phyloP scores from a whole-genome alignment of 306 rosid genomes.

The Carpinus fangiana region DNA sequence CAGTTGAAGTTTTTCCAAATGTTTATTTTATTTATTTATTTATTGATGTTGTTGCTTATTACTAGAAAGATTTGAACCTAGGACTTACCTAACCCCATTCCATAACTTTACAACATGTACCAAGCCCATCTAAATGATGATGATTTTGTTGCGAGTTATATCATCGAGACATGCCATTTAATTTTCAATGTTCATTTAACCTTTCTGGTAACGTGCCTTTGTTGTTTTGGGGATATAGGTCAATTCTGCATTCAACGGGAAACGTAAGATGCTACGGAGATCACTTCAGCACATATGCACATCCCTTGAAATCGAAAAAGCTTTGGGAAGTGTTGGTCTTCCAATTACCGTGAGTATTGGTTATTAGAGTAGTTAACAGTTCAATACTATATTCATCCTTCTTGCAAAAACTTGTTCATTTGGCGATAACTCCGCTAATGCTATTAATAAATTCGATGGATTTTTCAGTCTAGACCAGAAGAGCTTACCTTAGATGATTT shows the following conservation, averaged over 20 bases:
- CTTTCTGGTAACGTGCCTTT: background rate
- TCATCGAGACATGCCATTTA: background rate
- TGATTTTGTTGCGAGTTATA: background rate
- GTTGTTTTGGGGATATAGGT: slow-evolving; percentile 43
- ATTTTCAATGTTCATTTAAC: background rate
- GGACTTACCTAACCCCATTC: background rate
- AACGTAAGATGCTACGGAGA: slow-evolving; percentile 85
- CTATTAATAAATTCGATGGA: background rate
- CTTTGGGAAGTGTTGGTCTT: slow-evolving; percentile 60
- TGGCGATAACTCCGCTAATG: slow-evolving; percentile 10
- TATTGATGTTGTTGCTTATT: background rate
- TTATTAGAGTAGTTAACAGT: background rate
- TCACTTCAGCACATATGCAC: slow-evolving; percentile 82
- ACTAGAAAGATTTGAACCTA: background rate
- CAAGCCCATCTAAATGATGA: background rate
- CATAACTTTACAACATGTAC: background rate
- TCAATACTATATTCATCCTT: background rate
- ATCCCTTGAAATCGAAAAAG: slow-evolving; percentile 67
- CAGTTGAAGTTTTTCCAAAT: background rate
- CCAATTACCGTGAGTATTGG: slow-evolving; percentile 58
- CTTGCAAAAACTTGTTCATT: background rate
- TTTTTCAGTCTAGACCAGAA: slow-evolving; percentile 75
- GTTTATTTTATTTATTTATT: background rate
- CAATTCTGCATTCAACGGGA: slow-evolving; percentile 86
- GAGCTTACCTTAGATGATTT: slow-evolving; percentile 77